Evolutionary conservation across 768 basidiomycete species (phyloP).

Genomic region (Termitomyces bulborhizus): DNA sequence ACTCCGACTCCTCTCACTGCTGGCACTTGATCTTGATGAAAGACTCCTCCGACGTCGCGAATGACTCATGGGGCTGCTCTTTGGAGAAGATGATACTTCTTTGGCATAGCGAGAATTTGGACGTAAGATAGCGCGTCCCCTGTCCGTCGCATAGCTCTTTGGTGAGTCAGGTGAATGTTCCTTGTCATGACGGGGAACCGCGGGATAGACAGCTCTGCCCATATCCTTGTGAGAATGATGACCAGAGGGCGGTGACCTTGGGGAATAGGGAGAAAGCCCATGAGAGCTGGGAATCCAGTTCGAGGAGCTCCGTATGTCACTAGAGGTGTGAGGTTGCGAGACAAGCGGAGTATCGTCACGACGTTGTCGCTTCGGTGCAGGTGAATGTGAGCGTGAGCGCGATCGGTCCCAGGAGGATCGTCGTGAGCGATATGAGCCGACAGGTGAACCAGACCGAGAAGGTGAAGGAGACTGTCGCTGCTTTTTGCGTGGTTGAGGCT

Average conservation of each 20-base stretch:
- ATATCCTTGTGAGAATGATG: slow-evolving; percentile 1
- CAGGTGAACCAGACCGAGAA: slow-evolving; percentile 57
- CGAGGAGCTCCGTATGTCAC: slow-evolving; percentile 34
- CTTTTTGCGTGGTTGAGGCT: slow-evolving; percentile 36
- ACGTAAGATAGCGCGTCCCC: slow-evolving; percentile 10
- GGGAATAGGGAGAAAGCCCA: slow-evolving; percentile 7
- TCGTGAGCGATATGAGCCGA: slow-evolving; percentile 59
- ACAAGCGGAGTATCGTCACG: slow-evolving; percentile 44
- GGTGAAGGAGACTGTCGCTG: slow-evolving; percentile 46
- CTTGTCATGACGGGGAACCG: slow-evolving; percentile 14
- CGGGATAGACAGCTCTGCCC: neutral
- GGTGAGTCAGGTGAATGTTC: slow-evolving; percentile 18
- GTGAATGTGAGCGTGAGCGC: slow-evolving; percentile 54
- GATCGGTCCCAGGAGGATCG: slow-evolving; percentile 63
- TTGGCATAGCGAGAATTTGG: slow-evolving; percentile 17
- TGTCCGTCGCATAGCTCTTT: slow-evolving; percentile 7
- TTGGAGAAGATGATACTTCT: slow-evolving; percentile 28
- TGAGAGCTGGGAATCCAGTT: slow-evolving; percentile 19
- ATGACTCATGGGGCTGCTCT: slow-evolving; percentile 29
- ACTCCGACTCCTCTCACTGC: slow-evolving; percentile 52
- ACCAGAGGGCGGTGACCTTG: neutral
- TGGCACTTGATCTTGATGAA: slow-evolving; percentile 50
- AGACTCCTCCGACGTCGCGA: slow-evolving; percentile 38
- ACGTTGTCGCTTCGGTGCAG: slow-evolving; percentile 48
- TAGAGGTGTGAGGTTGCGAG: slow-evolving; percentile 43